Conservation (phyloP, 352 stramenopile genomes). For the Phytophthora kernoviae region DNA sequence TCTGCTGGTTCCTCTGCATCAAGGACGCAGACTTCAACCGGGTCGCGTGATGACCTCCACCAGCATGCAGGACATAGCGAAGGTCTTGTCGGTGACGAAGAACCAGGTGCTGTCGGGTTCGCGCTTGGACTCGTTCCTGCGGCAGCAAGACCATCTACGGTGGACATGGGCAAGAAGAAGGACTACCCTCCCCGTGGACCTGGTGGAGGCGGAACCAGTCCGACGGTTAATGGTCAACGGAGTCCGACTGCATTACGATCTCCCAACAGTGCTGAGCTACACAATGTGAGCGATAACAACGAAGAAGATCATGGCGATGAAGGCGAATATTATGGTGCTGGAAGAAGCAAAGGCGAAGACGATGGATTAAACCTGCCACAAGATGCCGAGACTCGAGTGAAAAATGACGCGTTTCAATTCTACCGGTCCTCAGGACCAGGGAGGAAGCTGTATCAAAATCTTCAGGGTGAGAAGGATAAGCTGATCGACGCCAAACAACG, state of each 20-base stretch:
- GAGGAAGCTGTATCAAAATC: constrained; percentile 58
- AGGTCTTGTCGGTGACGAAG: constrained; percentile 63
- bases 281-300: constrained; percentile 24
- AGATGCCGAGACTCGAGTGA: constrained; percentile 31
- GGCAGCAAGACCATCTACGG: constrained; percentile 62
- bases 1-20: constrained; percentile 64
- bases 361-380: constrained; percentile 13
- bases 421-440: constrained; percentile 61
- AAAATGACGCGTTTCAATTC: constrained; percentile 77
- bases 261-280: constrained; percentile 19
- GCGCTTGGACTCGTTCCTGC: constrained; percentile 56
- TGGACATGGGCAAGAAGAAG: constrained; percentile 62
- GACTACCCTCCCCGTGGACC: constrained; percentile 12
- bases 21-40: constrained; percentile 54
- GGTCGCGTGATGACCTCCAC: constrained; percentile 48
- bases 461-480: constrained; percentile 80
- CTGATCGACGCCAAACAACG: constrained; percentile 75
- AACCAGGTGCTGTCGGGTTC: constrained; percentile 61
- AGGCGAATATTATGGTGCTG: constrained; percentile 11
- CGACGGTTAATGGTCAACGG: constrained; percentile 23
- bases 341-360: constrained; percentile 6
- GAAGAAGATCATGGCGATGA: constrained; percentile 33
- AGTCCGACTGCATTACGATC: constrained; percentile 45
- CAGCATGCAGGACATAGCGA: constrained; percentile 27
- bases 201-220: constrained; percentile 3